phyloP scores from a whole-genome alignment of 805 yeast genomes.

The Kodamaea hsintzibuensis region DNA sequence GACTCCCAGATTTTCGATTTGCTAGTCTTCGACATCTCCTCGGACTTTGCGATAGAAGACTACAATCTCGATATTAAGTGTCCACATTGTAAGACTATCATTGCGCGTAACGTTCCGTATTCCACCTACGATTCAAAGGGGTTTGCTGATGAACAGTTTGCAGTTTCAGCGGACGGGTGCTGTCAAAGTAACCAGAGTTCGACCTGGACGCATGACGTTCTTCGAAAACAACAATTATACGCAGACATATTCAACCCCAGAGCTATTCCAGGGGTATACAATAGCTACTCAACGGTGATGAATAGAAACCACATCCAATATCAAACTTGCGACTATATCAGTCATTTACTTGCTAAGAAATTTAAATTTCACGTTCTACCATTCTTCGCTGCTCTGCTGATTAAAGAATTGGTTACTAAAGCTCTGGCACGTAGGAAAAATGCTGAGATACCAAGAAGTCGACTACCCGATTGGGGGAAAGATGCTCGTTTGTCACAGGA shows the following conservation, averaged over 20 bases:
- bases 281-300: background rate
- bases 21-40: background rate
- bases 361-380: background rate
- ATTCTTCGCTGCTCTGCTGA: background rate
- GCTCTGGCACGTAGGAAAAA: background rate
- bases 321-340: background rate
- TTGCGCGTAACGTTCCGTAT: slow-evolving; percentile 10
- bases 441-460: background rate
- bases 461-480: background rate
- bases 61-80: slow-evolving; percentile 3
- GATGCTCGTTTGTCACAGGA: background rate
- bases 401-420: background rate
- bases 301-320: background rate
- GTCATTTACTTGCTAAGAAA: background rate
- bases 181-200: background rate
- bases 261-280: background rate
- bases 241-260: background rate
- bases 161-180: background rate
- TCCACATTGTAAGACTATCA: background rate
- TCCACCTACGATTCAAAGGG: slow-evolving; percentile 12
- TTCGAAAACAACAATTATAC: background rate
- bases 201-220: background rate
- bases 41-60: slow-evolving; percentile 1
- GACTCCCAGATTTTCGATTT: background rate
- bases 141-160: slow-evolving; percentile 15